Evolutionary conservation across 306 rosid genomes (phyloP), one percentile per base, ranked within the genome.

Genomic region (Urtica urens): DNA sequence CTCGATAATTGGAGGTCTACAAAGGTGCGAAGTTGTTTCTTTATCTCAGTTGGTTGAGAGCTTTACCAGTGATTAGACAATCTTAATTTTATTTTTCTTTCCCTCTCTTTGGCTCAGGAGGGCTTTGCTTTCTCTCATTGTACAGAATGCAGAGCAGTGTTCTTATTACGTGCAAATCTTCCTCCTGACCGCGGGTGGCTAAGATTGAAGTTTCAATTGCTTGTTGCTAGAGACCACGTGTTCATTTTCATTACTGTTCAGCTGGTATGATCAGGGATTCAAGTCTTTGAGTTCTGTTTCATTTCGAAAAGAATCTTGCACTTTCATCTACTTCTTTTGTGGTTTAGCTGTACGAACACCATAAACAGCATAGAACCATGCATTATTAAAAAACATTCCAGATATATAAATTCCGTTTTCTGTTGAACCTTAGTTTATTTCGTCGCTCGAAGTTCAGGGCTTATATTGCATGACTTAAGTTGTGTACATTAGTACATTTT

Each of bases 1-100:
- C 94, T 90, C 33, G 99, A 85, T 73, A 81, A 90, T 62, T 90
- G 99, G 99, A 82, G 99, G 75, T 85, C 99, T 58, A 82, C 99
- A 54, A 90, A 85, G 87, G 97, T 76, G 57, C 63, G 18, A 44
- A 44, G 23, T 47, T 51, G 57, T 38, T 57, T 23, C 29, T 56
- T 18, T 18, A 37, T 25, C 29, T 31, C 47, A 4, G 4, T 34
- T 42, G 28, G 15, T 7, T 50, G 26, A 40, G 29, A 53, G 38
- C 51, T 59, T 46, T 41, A 16, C 41, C 26, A 38, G n/a, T n/a
- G n/a, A n/a, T n/a, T n/a, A n/a, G n/a, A n/a, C n/a, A n/a, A n/a
- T n/a, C n/a, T n/a, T 60, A 61, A 68, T 30, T 52, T 31, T 55
- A 39, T 54, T 18, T 40, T 50, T 51, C 31, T 58, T 67, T n/a